These are phyloP conservation scores for Metschnikowia corniflorae DNA, from an alignment of 805 yeast species.

Conservation along the genomic window DNA sequence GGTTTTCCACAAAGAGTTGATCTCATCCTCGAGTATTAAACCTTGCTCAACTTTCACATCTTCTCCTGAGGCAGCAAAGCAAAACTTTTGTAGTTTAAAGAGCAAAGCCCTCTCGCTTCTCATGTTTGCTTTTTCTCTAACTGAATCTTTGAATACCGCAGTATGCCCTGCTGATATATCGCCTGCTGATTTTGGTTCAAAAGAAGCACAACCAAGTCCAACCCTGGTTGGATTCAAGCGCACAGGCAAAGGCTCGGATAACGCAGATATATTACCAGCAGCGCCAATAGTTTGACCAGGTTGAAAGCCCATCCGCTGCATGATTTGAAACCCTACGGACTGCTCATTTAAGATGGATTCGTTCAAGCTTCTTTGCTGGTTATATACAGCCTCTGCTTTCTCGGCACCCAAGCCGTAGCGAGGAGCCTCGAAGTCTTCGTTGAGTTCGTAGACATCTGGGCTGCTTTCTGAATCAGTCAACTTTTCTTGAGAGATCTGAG, in stretches of 20 bases:
- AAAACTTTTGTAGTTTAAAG: conserved; percentile 35
- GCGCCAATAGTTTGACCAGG: conserved; percentile 46
- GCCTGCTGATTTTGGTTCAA: conserved; percentile 2
- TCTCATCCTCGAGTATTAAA: conserved; percentile 22
- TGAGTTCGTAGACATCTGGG: not conserved
- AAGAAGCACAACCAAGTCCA: conserved; percentile 22
- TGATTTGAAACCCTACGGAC: conserved; percentile 44
- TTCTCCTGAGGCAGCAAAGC: conserved; percentile 43
- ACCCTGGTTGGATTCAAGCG: conserved; percentile 15
- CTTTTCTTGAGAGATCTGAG: too few species aligned
- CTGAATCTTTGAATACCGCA: not conserved
- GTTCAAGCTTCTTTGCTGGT: conserved; percentile 6
- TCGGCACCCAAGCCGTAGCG: conserved; percentile 5
- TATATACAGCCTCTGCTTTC: too few species aligned
- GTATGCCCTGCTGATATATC: conserved; percentile 1
- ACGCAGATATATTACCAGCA: conserved; percentile 16
- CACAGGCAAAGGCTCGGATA: conserved; percentile 30
- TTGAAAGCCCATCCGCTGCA: conserved; percentile 59
- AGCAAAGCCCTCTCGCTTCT: conserved; percentile 10
- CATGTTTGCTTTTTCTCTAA: conserved; percentile 3
- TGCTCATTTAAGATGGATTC: conserved; percentile 13
- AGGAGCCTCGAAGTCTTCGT: not conserved
- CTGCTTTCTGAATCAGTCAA: not conserved
- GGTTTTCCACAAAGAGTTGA: conserved; percentile 43
- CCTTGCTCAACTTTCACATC: conserved; percentile 23